These are phyloP conservation scores for Hemisphaericaspora nanyangensis DNA, from an alignment of 805 yeast genomes.

Conservation along the genomic window DNA sequence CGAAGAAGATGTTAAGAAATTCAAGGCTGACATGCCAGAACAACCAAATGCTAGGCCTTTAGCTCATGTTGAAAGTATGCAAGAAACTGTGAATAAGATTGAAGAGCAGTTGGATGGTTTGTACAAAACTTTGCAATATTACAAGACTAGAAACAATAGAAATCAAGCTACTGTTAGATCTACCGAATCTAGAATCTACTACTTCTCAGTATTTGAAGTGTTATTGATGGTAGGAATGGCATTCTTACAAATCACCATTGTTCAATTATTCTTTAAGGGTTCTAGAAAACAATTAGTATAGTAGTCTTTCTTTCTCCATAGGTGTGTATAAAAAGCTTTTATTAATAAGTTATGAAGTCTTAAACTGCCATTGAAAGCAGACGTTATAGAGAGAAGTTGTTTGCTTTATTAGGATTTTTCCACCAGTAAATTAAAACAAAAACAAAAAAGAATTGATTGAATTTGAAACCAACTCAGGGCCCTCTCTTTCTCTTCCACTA, in stretches of 20 bases:
- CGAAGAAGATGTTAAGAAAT: slow-evolving; percentile 29
- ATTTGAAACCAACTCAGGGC: too few species aligned
- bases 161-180: slow-evolving; percentile 85
- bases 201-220: slow-evolving; percentile 70
- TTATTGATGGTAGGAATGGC: slow-evolving; percentile 74
- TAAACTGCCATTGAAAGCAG: too few species aligned
- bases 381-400: too few species aligned
- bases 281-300: slow-evolving; percentile 61
- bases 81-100: slow-evolving; percentile 51
- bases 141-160: slow-evolving; percentile 85
- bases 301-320: too few species aligned
- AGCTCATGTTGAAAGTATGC: slow-evolving; percentile 52
- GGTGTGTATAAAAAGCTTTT: too few species aligned
- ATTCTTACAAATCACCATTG: slow-evolving; percentile 59
- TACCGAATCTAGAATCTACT: slow-evolving; percentile 74
- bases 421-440: too few species aligned
- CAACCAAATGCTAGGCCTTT: slow-evolving; percentile 45
- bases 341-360: too few species aligned
- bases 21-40: slow-evolving; percentile 61
- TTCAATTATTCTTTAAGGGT: slow-evolving; percentile 68
- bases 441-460: too few species aligned
- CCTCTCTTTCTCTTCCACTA: too few species aligned
- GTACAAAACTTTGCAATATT: slow-evolving; percentile 65
- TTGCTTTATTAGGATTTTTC: too few species aligned
- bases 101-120: slow-evolving; percentile 58